These are phyloP conservation scores for Echeveria elegans DNA, from an alignment of 164 flowering plant genomes.

Conservation along the genomic window DNA sequence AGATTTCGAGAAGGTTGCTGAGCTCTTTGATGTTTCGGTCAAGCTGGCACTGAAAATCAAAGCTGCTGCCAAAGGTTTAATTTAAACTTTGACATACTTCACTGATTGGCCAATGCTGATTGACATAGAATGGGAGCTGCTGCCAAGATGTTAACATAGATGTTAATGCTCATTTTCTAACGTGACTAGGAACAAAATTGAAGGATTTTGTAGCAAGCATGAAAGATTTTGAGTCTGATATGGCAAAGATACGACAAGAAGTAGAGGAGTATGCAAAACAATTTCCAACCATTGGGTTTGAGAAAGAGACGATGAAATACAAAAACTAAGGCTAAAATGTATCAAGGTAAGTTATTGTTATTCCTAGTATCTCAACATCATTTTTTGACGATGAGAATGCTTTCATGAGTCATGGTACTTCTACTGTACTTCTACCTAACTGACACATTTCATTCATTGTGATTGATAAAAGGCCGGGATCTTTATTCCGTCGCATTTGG, in stretches of 20 bases:
- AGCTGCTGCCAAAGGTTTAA: conserved; percentile 64
- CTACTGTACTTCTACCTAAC: no score
- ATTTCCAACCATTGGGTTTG: conserved; percentile 95
- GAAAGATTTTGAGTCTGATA: conserved; percentile 59
- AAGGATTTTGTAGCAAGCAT: conserved; percentile 75
- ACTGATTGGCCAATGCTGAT: neutral
- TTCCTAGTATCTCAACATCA: neutral
- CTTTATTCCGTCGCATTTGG: neutral
- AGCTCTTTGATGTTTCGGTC: conserved; percentile 80
- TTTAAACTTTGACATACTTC: neutral
- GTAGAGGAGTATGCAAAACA: conserved; percentile 92
- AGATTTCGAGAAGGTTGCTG: conserved; percentile 76
- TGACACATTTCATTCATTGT: neutral
- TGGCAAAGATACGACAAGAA: conserved; percentile 52
- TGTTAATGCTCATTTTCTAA: neutral
- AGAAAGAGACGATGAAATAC: conserved; percentile 92
- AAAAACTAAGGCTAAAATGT: conserved; percentile 26
- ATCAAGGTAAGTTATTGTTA: neutral
- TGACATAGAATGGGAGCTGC: neutral
- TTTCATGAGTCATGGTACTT: neutral
- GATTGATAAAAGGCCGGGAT: neutral
- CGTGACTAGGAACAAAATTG: conserved; percentile 61
- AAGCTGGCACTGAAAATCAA: conserved; percentile 76
- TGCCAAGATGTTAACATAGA: neutral
- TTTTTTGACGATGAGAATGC: neutral